Evolutionary conservation across 495 filamentous ascomycete genomes (phyloP).

Genomic region (Mycothermus thermophilus): DNA sequence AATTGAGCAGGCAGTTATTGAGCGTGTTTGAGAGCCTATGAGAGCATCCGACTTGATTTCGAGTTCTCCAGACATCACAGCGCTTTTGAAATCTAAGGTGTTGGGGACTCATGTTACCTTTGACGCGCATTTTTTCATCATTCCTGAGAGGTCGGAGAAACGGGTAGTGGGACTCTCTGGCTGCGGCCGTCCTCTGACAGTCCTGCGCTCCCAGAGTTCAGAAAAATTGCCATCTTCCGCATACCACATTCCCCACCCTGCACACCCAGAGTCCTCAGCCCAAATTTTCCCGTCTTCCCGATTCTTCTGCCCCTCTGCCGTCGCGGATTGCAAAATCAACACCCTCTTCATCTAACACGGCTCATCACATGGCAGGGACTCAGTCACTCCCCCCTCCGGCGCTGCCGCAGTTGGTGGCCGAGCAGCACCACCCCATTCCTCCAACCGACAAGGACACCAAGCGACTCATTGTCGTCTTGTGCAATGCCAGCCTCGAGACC

Average conservation of each 20-base stretch:
- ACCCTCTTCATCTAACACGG: neutral
- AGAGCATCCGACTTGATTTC: neutral
- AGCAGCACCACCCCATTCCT: constrained; percentile 78
- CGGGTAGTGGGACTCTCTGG: too few species aligned
- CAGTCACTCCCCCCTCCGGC: constrained; percentile 88
- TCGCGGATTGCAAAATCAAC: neutral
- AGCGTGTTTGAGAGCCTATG: neutral
- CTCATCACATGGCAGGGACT: constrained; percentile 43
- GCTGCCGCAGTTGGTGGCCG: constrained; percentile 80
- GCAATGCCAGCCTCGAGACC: constrained; percentile 93
- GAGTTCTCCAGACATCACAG: too few species aligned
- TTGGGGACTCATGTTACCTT: too few species aligned
- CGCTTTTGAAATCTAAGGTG: too few species aligned
- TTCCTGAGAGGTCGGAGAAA: too few species aligned
- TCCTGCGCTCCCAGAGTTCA: neutral
- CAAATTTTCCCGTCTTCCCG: neutral
- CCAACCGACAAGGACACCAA: constrained; percentile 76
- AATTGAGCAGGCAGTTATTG: neutral
- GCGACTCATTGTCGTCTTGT: constrained; percentile 87
- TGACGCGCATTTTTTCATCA: too few species aligned
- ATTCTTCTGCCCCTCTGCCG: neutral
- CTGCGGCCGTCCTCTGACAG: too few species aligned
- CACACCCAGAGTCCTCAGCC: neutral
- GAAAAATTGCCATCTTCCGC: neutral
- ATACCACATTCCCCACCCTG: neutral